phyloP scores from a whole-genome alignment of 2,329 filamentous ascomycete genomes.

The Bipolaris sorokiniana region DNA sequence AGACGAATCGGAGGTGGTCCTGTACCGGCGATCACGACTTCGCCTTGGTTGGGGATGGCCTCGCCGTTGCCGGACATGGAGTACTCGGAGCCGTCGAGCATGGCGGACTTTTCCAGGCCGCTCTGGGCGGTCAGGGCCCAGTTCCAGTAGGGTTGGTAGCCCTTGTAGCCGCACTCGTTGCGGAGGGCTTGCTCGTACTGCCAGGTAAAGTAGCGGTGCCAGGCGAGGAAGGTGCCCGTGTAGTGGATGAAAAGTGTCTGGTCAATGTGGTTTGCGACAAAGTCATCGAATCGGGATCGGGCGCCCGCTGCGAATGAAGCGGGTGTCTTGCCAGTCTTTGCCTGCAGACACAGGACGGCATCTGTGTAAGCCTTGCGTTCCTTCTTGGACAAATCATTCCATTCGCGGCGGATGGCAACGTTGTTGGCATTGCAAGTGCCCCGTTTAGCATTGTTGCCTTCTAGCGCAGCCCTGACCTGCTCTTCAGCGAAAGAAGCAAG shows the following conservation, averaged over 20 bases:
- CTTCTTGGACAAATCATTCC: conserved; percentile 29
- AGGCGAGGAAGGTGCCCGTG: conserved; percentile 40
- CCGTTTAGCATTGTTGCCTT: conserved; percentile 26
- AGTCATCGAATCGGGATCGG: conserved; percentile 46
- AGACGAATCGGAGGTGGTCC: conserved; percentile 39
- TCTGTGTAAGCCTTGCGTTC: conserved; percentile 46
- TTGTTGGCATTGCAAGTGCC: conserved; percentile 33
- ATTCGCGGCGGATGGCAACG: conserved; percentile 38
- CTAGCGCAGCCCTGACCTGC: conserved; percentile 24
- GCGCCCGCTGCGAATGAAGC: conserved; percentile 37
- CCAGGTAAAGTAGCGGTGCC: conserved; percentile 53
- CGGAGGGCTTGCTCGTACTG: conserved; percentile 51
- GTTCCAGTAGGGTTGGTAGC: conserved; percentile 58
- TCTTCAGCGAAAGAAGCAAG: conserved; percentile 30
- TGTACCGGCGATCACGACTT: conserved; percentile 29
- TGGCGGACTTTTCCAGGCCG: conserved; percentile 54
- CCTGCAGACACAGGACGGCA: conserved; percentile 46
- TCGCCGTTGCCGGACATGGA: conserved; percentile 56
- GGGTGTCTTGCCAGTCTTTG: conserved; percentile 39
- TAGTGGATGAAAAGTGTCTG: conserved; percentile 45
- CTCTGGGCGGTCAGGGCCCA: conserved; percentile 57
- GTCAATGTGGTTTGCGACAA: conserved; percentile 47
- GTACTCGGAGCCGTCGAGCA: conserved; percentile 62
- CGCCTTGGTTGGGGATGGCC: conserved; percentile 36
- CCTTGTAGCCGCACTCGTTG: conserved; percentile 52